These are phyloP conservation scores for Phytophthora ohioensis DNA, from an alignment of 352 stramenopile genomes.

Conservation along the genomic window DNA sequence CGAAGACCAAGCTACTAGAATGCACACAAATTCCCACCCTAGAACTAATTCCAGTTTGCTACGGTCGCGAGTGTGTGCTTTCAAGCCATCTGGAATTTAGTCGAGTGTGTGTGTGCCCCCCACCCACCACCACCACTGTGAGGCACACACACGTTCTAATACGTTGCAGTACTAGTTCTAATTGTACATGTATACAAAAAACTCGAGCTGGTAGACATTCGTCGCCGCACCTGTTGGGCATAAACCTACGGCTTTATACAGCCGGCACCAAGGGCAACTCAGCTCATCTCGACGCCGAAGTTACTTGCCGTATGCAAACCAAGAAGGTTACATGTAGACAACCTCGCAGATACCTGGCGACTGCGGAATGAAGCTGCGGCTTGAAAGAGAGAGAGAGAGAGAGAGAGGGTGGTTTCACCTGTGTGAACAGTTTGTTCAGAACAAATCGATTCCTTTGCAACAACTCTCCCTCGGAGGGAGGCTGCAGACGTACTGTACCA, in stretches of 20 bases:
- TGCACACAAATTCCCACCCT: too few species aligned
- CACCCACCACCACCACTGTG: too few species aligned
- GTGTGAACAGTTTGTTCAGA: background rate
- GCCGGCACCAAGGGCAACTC: background rate
- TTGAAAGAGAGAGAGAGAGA: background rate
- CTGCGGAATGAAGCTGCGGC: constrained; percentile 8
- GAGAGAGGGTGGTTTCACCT: too few species aligned
- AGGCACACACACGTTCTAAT: too few species aligned
- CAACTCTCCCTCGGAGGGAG: background rate
- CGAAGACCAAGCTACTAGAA: too few species aligned
- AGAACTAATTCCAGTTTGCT: too few species aligned
- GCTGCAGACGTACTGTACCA: constrained; percentile 16
- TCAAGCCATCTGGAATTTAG: too few species aligned
- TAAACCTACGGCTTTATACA: constrained; percentile 4
- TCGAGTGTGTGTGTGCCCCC: too few species aligned
- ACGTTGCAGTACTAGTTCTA: too few species aligned
- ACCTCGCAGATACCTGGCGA: constrained; percentile 3
- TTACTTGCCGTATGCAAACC: background rate
- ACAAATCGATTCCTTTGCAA: background rate
- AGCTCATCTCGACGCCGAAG: constrained; percentile 23
- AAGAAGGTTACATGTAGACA: constrained; percentile 1
- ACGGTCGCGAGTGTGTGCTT: too few species aligned
- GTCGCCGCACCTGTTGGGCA: background rate
- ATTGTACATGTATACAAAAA: too few species aligned
- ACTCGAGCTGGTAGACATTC: too few species aligned